Evolutionary conservation across 139 green algal genomes (phyloP), one percentile per base, ranked within the genome.

Genomic region (Eudorina sp.): DNA sequence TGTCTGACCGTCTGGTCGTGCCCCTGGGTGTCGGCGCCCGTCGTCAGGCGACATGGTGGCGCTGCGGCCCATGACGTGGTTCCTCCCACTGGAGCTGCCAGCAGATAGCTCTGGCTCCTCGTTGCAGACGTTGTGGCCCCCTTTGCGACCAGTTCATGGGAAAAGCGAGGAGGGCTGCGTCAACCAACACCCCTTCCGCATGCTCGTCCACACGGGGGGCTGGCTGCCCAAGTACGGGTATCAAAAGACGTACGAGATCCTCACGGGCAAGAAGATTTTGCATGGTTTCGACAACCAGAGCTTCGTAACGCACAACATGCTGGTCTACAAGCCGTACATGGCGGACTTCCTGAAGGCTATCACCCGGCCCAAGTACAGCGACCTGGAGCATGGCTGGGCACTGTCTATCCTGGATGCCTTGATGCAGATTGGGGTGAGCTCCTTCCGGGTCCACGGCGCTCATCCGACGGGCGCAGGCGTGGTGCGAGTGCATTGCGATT

Each of bases 41-140:
- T 11, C 55, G 62, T n/a, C 70, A 79, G 70, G 70, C 43, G 70
- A 79, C 43, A 79, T 79, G 70, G 55, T 79, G 13, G 41, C 70
- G 19, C 70, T 79, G 19, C 70, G 40, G 18, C 38, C 70, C 21
- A 36, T 79, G 70, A 79, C 70, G 9, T 79, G 70, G 70, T 55
- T 79, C 70, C 14, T 79, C 25, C 70, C 70, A 1, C 19, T 76
- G 9, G 31, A 76, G n/a, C n/a, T 46, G 31, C 68, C 34, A n/a
- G n/a, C n/a, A n/a, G n/a, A 76, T 34, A n/a, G n/a, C n/a, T n/a
- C n/a, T n/a, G n/a, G n/a, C n/a, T n/a, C n/a, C n/a, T n/a, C n/a
- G n/a, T n/a, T n/a, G n/a, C n/a, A n/a, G n/a, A n/a, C n/a, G 70
- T 29, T 34, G 2, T 72, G 19, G 27, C 21, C 62, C 16, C 27